Conservation (phyloP, 2,329 filamentous ascomycete species). For the Xylaria multiplex region DNA sequence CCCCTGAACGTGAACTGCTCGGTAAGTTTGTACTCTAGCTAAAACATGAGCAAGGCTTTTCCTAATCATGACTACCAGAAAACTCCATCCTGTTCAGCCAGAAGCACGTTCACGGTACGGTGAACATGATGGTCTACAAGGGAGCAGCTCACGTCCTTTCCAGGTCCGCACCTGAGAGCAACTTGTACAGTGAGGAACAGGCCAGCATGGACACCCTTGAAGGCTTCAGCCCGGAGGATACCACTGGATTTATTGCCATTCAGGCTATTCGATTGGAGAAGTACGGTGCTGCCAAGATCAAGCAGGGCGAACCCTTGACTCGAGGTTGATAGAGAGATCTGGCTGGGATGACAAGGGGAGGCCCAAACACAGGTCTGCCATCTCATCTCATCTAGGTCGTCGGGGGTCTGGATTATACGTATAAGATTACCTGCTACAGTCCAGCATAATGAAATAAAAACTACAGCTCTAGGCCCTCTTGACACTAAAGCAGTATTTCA, state of each 20-base stretch:
- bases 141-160: constrained; percentile 58
- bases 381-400: no score
- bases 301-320: constrained; percentile 54
- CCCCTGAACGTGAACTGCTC: constrained; percentile 66
- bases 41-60: background rate
- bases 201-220: constrained; percentile 62
- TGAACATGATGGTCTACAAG: constrained; percentile 54
- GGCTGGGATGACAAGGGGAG: no score
- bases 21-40: constrained; percentile 34
- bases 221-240: constrained; percentile 54
- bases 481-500: background rate
- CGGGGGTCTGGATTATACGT: no score
- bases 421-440: no score
- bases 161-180: constrained; percentile 57
- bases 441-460: background rate
- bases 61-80: constrained; percentile 50
- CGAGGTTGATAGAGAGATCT: no score
- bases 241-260: constrained; percentile 70
- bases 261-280: constrained; percentile 74
- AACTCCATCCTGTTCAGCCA: constrained; percentile 69
- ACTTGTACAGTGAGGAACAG: constrained; percentile 62
- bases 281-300: constrained; percentile 56
- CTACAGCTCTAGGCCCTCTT: background rate
- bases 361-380: no score
- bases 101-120: constrained; percentile 57